phyloP scores from a whole-genome alignment of 805 yeast species.

The Brettanomyces bruxellensis region DNA sequence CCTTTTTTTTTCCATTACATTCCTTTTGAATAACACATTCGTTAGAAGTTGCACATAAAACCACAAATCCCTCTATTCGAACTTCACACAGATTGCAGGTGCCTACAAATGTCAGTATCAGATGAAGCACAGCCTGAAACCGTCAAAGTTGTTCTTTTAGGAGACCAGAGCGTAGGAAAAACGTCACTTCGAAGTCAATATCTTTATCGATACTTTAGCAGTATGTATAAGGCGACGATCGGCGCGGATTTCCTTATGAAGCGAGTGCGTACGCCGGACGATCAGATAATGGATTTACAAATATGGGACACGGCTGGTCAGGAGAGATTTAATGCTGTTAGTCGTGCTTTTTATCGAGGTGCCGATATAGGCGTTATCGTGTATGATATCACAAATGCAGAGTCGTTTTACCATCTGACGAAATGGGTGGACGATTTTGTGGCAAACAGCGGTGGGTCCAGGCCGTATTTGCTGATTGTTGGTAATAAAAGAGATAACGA shows the following conservation, averaged over 20 bases:
- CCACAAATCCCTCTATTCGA: no score
- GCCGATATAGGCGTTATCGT: slow-evolving; percentile 47
- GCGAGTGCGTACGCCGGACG: slow-evolving; percentile 15
- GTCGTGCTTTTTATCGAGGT: slow-evolving; percentile 50
- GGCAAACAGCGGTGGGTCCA: slow-evolving; percentile 36
- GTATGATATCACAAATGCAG: slow-evolving; percentile 45
- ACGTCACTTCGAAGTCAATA: slow-evolving; percentile 48
- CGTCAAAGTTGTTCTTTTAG: slow-evolving; percentile 44
- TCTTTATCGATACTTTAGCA: slow-evolving; percentile 45
- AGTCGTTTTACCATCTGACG: slow-evolving; percentile 35
- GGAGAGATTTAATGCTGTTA: slow-evolving; percentile 69
- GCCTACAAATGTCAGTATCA: no score
- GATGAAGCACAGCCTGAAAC: slow-evolving; percentile 2
- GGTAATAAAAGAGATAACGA: slow-evolving; percentile 42
- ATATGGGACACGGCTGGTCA: slow-evolving; percentile 96
- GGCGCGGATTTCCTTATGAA: slow-evolving; percentile 52
- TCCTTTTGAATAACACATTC: no score
- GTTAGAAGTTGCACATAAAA: no score
- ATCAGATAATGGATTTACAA: slow-evolving; percentile 34
- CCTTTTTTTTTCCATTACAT: no score
- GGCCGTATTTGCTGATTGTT: slow-evolving; percentile 41
- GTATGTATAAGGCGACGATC: slow-evolving; percentile 48
- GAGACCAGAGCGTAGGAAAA: slow-evolving; percentile 54
- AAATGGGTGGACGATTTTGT: slow-evolving; percentile 40
- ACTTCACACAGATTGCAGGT: no score